Base-by-base conservation (phyloP, 495 filamentous ascomycete species). In the Aspergillus affinis region DNA sequence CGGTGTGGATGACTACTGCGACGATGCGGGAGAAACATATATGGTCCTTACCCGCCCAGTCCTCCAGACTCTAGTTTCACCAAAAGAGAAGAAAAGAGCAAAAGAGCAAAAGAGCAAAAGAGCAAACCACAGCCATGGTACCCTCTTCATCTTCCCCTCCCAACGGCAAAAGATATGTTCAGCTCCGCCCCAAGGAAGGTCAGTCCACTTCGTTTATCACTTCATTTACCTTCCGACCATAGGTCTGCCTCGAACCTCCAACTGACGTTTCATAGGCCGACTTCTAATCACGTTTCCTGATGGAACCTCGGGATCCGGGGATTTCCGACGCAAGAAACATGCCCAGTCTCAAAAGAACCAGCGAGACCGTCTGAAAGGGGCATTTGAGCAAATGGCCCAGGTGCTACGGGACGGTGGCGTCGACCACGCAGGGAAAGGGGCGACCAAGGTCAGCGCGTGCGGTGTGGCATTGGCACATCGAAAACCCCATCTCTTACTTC, bases 341-440 rank as follows among this genome's bases (percentile, higher is more conserved):
- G 63, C 63, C 6, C 59, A 59, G 13, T 56, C 63, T 15, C 63
- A 65, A 51, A 65, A 65, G 45, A 51, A 57, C 19, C 59, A 61
- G 50, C 59, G 59, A 17, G 63, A 65, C 23, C 59, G 63, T 6
- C 51, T 65, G 63, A 65, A 65, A 15, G 48, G 29, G 4, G 59
- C 59, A 13, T 32, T 65, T 21, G 63, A 65, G 26, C 55, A 55
- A 8, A 61, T 65, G 48, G 63, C 56, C 41, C 55, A 49, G n/a
- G 52, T 65, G 36, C n/a, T 65, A 47, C 29, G 48, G 20, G 32
- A 30, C 18, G 55, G 51, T 23, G 62, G 62, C 49, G 59, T 57
- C 18, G 36, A 50, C 27, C 27, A 50, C 29, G 58, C 29, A 26
- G 49, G 58, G 41, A 64, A 51, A 10, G 51, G 46, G 12, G 62